phyloP scores from a whole-genome alignment of 345 rosid species.

The Physaria fendleri region DNA sequence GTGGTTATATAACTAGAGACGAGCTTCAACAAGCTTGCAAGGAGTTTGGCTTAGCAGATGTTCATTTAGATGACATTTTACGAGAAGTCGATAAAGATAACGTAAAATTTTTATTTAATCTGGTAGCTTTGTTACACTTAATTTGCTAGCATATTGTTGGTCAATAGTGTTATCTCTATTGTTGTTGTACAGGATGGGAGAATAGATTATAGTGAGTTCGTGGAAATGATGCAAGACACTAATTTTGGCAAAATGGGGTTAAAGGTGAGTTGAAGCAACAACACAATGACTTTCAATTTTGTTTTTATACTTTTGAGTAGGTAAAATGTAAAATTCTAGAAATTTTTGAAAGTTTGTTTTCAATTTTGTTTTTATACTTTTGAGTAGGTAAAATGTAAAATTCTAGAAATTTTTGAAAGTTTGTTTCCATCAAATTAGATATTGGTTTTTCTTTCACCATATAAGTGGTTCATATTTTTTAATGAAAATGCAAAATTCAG shows the following conservation, averaged over 20 bases:
- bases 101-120: slow-evolving; percentile 25
- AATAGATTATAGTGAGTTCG: slow-evolving; percentile 81
- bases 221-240: slow-evolving; percentile 81
- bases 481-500: background rate
- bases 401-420: background rate
- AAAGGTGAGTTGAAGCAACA: slow-evolving; percentile 19
- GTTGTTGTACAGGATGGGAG: slow-evolving; percentile 64
- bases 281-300: background rate
- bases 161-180: background rate
- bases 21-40: slow-evolving; percentile 84
- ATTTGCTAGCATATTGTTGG: slow-evolving; percentile 6
- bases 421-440: background rate
- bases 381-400: slow-evolving; percentile 18
- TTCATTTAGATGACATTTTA: slow-evolving; percentile 59
- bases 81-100: slow-evolving; percentile 80
- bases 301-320: background rate
- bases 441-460: background rate
- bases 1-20: slow-evolving; percentile 83
- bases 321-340: slow-evolving; percentile 12
- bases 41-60: slow-evolving; percentile 62
- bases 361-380: background rate
- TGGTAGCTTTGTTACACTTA: background rate
- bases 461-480: background rate
- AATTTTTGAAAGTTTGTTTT: background rate
- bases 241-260: slow-evolving; percentile 35